Evolutionary conservation across 1,284 basidiomycete species (phyloP).

Genomic region (Pholiota adiposa): DNA sequence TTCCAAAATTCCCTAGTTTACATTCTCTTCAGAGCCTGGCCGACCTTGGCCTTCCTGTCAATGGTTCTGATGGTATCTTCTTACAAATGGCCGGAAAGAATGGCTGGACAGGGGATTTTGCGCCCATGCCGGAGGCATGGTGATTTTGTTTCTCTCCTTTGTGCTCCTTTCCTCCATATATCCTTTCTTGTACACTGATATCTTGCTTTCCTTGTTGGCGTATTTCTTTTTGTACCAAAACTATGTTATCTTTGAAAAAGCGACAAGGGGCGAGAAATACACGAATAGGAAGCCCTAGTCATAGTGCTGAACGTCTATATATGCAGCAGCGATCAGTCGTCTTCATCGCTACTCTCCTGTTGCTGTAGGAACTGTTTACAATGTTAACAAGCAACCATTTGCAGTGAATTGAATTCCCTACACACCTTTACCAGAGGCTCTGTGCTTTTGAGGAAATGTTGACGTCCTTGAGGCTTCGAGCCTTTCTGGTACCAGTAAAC

Average conservation of each 20-base stretch:
- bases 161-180: not conserved
- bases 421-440: conserved; percentile 88
- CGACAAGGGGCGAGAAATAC: conserved; percentile 13
- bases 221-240: conserved; percentile 5
- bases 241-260: conserved; percentile 10
- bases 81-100: conserved; percentile 70
- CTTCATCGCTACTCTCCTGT: conserved; percentile 73
- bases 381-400: too few relatives aligned
- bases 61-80: conserved; percentile 89
- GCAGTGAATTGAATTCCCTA: too few relatives aligned
- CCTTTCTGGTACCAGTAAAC: conserved; percentile 98
- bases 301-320: conserved; percentile 4
- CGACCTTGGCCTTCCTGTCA: conserved; percentile 86
- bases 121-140: conserved; percentile 82
- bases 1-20: conserved; percentile 4
- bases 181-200: conserved; percentile 2
- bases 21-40: conserved; percentile 66
- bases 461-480: conserved; percentile 91
- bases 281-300: conserved; percentile 14
- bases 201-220: conserved; percentile 2
- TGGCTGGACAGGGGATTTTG: conserved; percentile 77
- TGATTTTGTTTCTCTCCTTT: conserved; percentile 33
- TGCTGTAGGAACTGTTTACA: conserved; percentile 81
- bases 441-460: conserved; percentile 91
- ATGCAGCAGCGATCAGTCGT: conserved; percentile 55